These are phyloP conservation scores for Echinochloa phyllopogon DNA, from an alignment of 176 grass and related monocot species.

Conservation along the genomic window DNA sequence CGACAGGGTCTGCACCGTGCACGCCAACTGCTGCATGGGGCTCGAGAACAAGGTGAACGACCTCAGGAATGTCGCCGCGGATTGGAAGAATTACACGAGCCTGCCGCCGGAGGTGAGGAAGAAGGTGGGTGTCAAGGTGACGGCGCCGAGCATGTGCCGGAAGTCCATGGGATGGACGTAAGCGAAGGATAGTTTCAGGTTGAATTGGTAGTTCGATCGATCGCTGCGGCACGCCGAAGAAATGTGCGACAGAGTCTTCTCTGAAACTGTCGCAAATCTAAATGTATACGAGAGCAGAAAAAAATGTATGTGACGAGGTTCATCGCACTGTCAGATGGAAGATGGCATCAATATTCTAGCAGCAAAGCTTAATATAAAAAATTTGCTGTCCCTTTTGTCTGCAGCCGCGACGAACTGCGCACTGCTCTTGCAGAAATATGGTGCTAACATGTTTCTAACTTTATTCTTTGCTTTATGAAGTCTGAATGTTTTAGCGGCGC, in stretches of 20 bases:
- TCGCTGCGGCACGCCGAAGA: background rate
- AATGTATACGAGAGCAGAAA: too few species aligned
- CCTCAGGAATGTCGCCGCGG: conserved; percentile 32
- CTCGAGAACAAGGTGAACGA: conserved; percentile 55
- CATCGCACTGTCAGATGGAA: background rate
- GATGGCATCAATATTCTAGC: background rate
- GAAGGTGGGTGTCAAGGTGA: background rate
- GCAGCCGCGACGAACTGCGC: too few species aligned
- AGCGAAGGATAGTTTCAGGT: background rate
- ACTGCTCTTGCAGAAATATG: too few species aligned
- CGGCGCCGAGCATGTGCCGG: conserved; percentile 1
- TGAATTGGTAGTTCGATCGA: background rate
- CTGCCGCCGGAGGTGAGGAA: conserved; percentile 1
- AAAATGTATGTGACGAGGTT: background rate
- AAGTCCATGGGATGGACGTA: conserved; percentile 11
- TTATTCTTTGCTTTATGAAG: background rate
- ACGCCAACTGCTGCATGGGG: conserved; percentile 66
- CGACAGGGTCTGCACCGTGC: conserved; percentile 57
- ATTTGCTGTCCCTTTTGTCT: too few species aligned
- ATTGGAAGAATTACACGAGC: conserved; percentile 57
- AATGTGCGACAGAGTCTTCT: background rate
- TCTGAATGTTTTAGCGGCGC: background rate
- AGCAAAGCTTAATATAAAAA: too few species aligned
- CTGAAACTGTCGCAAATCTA: background rate
- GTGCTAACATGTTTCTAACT: too few species aligned